Evolutionary conservation across 371 early-diverging fungal species (phyloP), one percentile per base, ranked within the genome.

Genomic region (Rhizopus arrhizus): DNA sequence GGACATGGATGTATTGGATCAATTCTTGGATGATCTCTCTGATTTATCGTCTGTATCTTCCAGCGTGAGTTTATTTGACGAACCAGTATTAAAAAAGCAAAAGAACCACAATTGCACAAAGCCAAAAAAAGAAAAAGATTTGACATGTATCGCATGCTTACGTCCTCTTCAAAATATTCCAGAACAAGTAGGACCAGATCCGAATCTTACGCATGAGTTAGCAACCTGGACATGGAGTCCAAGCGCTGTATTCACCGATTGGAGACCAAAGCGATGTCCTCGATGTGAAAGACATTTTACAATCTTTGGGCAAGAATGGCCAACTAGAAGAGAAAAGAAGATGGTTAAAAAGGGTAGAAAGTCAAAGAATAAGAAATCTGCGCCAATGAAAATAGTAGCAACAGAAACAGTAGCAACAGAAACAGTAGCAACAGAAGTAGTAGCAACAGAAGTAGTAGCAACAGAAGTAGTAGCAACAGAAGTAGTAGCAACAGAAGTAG

Each of bases 191-290:
- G 74, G 65, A 4, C 52, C 65, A 3, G 73, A 66, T 43, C 4
- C 49, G 7, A 13, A 8, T 13, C 28, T 48, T 48, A 68, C 73
- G 1, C 70, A 70, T 40, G 77, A 74, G n/a, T 50, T 80, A 0
- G 75, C 73, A 7, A 80, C 80, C n/a, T 80, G 80, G 80, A 69
- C 75, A 4, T 80, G 80, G 80, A 80, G 71, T 31, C 80, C 80
- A 3, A 77, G 80, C 52, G 77, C 75, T 8, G 59, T 66, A 4
- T 80, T 80, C 49, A 70, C 69, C 3, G 72, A 74, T 38, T 80
- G 80, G 80, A 48, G 55, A 15, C 77, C 75, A 1, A 64, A 74
- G 45, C 66, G 80, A 13, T 80, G 80, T 46, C 77, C 80, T 46
- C 63, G 80, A 8, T 80, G 80, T 41, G 80, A 80, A 61, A 69